These are phyloP conservation scores for Daldinia caldariorum DNA, from an alignment of 495 filamentous ascomycete genomes.

Conservation along the genomic window DNA sequence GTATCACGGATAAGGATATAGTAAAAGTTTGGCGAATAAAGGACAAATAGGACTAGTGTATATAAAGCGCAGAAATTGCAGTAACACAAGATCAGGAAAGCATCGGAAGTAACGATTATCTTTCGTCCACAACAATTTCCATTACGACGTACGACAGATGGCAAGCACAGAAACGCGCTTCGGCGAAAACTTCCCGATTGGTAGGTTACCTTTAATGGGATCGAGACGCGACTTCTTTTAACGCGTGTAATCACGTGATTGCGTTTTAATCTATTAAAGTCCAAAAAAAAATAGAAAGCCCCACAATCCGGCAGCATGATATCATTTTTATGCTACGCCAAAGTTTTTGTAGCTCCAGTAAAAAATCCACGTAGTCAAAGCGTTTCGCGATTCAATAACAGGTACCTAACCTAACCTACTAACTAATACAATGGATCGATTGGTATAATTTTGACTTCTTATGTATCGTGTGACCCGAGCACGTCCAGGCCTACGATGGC, in stretches of 20 bases:
- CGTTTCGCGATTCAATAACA: not conserved
- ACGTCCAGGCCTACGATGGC: constrained; percentile 39
- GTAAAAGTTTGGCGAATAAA: not conserved
- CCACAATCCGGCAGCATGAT: constrained; percentile 26
- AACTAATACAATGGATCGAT: constrained; percentile 31
- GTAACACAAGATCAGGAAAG: not conserved
- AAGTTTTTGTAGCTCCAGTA: not conserved
- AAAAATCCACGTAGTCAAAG: not conserved
- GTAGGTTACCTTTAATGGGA: constrained; percentile 31
- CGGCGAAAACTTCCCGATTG: constrained; percentile 24
- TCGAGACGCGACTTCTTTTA: constrained; percentile 39
- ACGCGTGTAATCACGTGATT: constrained; percentile 41
- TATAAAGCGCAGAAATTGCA: not conserved
- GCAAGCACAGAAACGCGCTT: constrained; percentile 24
- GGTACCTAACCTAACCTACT: too few relatives aligned
- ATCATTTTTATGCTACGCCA: constrained; percentile 22
- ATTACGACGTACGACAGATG: not conserved
- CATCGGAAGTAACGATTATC: not conserved
- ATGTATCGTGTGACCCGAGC: constrained; percentile 45
- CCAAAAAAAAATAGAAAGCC: constrained; percentile 3
- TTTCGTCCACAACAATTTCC: not conserved
- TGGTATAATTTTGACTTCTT: constrained; percentile 29
- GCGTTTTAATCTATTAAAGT: constrained; percentile 34
- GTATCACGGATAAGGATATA: not conserved
- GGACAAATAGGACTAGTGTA: not conserved